Conservation (phyloP, 2,329 filamentous ascomycete genomes). For the Aspergillus texensis region DNA sequence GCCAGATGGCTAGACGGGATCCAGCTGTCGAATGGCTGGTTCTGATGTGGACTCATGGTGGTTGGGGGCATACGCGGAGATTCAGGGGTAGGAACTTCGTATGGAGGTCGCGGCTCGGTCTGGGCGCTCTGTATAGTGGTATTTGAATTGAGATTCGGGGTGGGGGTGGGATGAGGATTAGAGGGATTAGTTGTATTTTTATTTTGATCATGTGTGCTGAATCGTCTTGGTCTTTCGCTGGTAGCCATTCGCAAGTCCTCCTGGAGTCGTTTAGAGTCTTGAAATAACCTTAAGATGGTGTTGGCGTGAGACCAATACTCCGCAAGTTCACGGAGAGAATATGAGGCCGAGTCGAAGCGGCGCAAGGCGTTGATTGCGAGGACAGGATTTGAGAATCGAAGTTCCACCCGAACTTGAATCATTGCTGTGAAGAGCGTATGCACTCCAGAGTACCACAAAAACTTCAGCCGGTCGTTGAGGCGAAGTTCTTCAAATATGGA, state of each 20-base stretch:
- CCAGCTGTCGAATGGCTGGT: conserved; percentile 35
- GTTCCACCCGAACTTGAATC: conserved; percentile 50
- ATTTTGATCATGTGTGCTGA: conserved; percentile 18
- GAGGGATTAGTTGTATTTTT: conserved; percentile 9
- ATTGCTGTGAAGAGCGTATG: conserved; percentile 50
- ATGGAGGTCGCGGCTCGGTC: conserved; percentile 24
- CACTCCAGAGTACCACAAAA: conserved; percentile 48
- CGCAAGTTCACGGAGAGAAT: conserved; percentile 45
- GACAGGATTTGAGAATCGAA: conserved; percentile 50
- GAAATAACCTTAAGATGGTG: conserved; percentile 47
- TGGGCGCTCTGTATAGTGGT: conserved; percentile 23
- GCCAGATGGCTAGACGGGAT: conserved; percentile 33
- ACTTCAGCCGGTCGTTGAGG: conserved; percentile 45
- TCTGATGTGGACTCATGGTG: conserved; percentile 28
- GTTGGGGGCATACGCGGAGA: conserved; percentile 28
- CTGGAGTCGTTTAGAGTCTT: conserved; percentile 47
- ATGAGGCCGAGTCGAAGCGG: conserved; percentile 46
- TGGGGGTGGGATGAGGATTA: background rate
- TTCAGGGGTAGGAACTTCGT: conserved; percentile 35
- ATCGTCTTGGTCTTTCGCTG: conserved; percentile 34
- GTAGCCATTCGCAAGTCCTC: conserved; percentile 44
- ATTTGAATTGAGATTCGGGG: conserved; percentile 19
- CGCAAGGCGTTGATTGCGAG: conserved; percentile 49
- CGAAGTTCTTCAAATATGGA: conserved; percentile 50
- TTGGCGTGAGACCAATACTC: conserved; percentile 48